These are phyloP conservation scores for Sporodiniella umbellata DNA, from an alignment of 371 early-diverging fungal genomes.

Conservation along the genomic window DNA sequence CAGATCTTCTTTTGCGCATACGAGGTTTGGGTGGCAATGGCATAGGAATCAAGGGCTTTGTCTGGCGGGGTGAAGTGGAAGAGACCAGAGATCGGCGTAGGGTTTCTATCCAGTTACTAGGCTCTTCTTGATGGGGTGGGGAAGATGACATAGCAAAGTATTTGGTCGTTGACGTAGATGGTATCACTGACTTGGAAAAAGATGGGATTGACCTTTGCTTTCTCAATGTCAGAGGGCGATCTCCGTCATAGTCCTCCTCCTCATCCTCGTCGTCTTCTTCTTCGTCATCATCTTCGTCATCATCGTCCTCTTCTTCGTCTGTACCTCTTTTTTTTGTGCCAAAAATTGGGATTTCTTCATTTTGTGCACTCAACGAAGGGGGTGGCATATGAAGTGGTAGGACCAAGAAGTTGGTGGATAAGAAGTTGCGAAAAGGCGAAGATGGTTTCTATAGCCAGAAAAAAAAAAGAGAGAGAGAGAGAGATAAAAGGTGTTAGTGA, in stretches of 20 bases:
- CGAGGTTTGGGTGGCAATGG: slow-evolving; percentile 33
- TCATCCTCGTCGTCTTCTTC: slow-evolving; percentile 17
- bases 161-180: slow-evolving; percentile 26
- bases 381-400: slow-evolving; percentile 52
- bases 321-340: slow-evolving; percentile 11
- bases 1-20: slow-evolving; percentile 38
- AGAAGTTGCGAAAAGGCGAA: slow-evolving; percentile 40
- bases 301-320: slow-evolving; percentile 22
- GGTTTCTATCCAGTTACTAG: slow-evolving; percentile 19
- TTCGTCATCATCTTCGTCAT: slow-evolving; percentile 21
- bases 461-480: not conserved
- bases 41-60: slow-evolving; percentile 38
- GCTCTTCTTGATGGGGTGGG: slow-evolving; percentile 20
- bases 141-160: slow-evolving; percentile 40
- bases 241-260: slow-evolving; percentile 11
- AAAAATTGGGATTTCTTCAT: slow-evolving; percentile 3
- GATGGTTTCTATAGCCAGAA: slow-evolving; percentile 19
- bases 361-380: slow-evolving; percentile 37
- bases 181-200: slow-evolving; percentile 24
- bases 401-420: slow-evolving; percentile 45
- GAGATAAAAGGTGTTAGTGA: not conserved
- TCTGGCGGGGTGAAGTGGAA: slow-evolving; percentile 9
- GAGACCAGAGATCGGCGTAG: slow-evolving; percentile 24
- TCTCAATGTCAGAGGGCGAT: slow-evolving; percentile 3
- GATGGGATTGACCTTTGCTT: slow-evolving; percentile 33